These are phyloP conservation scores for Cystobasidiopsis lactophilus DNA, from an alignment of 768 basidiomycete genomes.

Conservation along the genomic window DNA sequence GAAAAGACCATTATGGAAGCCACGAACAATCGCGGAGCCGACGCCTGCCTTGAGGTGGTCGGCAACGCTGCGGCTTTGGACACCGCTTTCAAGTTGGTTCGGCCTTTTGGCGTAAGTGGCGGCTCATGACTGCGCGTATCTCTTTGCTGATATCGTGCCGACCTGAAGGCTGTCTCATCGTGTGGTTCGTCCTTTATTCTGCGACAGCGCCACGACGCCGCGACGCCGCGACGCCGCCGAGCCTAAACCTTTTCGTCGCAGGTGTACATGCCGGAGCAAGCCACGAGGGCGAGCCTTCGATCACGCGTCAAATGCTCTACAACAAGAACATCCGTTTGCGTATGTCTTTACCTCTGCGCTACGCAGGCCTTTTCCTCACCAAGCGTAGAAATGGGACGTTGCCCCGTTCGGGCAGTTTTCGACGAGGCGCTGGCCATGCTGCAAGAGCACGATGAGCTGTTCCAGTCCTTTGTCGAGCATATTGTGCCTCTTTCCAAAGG, in stretches of 20 bases:
- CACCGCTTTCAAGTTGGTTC: slow-evolving; percentile 21
- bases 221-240: too few relatives aligned
- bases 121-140: too few relatives aligned
- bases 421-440: slow-evolving; percentile 8
- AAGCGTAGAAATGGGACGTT: slow-evolving; percentile 9
- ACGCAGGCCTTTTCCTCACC: too few relatives aligned
- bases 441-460: slow-evolving; percentile 4
- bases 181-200: too few relatives aligned
- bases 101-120: slow-evolving; percentile 22
- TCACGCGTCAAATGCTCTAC: background rate
- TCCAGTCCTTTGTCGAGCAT: slow-evolving; percentile 1
- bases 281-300: too few relatives aligned
- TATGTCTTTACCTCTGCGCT: background rate
- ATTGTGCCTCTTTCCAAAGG: background rate
- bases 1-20: slow-evolving; percentile 11
- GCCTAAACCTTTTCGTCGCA: too few relatives aligned
- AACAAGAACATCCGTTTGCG: slow-evolving; percentile 7
- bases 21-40: slow-evolving; percentile 22
- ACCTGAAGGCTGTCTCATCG: slow-evolving; percentile 20
- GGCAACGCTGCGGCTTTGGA: slow-evolving; percentile 21
- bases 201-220: too few relatives aligned
- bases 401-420: slow-evolving; percentile 10
- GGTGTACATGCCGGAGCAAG: too few relatives aligned
- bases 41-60: slow-evolving; percentile 25
- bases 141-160: too few relatives aligned